phyloP scores from a whole-genome alignment of 805 yeast species.

The Candida sphagnicola region DNA sequence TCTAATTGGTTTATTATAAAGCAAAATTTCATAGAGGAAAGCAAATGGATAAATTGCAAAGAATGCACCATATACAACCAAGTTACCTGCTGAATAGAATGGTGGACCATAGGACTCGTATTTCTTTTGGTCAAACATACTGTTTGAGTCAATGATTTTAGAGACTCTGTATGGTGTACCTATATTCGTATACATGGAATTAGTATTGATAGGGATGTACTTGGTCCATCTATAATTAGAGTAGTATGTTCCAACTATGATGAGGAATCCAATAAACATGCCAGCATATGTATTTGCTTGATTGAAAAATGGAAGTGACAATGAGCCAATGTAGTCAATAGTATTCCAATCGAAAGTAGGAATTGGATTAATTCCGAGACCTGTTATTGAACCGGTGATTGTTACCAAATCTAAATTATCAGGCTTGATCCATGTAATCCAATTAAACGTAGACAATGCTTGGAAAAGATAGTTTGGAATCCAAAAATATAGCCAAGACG shows the following conservation, averaged over 20 bases:
- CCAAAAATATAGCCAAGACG: slow-evolving; percentile 43
- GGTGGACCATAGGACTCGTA: slow-evolving; percentile 25
- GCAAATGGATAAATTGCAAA: slow-evolving; percentile 25
- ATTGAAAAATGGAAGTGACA: slow-evolving; percentile 42
- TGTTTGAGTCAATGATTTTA: slow-evolving; percentile 34
- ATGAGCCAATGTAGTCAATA: slow-evolving; percentile 20
- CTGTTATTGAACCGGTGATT: slow-evolving; percentile 44
- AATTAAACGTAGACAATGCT: slow-evolving; percentile 43
- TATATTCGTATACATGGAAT: slow-evolving; percentile 43
- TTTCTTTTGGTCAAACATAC: slow-evolving; percentile 20
- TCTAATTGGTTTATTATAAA: slow-evolving; percentile 11
- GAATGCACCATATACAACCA: slow-evolving; percentile 24
- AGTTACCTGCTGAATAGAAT: slow-evolving; percentile 24
- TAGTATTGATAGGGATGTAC: slow-evolving; percentile 37
- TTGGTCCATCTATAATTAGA: slow-evolving; percentile 21
- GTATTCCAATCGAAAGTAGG: slow-evolving; percentile 53
- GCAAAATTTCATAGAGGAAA: slow-evolving; percentile 11
- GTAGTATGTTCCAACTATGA: slow-evolving; percentile 17
- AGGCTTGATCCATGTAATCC: slow-evolving; percentile 60
- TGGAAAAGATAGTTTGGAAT: slow-evolving; percentile 40
- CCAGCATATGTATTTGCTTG: slow-evolving; percentile 15
- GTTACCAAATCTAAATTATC: slow-evolving; percentile 43
- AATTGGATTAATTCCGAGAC: slow-evolving; percentile 52
- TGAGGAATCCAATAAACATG: slow-evolving; percentile 12
- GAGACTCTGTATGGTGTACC: slow-evolving; percentile 43